phyloP scores from a whole-genome alignment of 108 stramenopile genomes.

The Mayamaea pseudoterrestris region DNA sequence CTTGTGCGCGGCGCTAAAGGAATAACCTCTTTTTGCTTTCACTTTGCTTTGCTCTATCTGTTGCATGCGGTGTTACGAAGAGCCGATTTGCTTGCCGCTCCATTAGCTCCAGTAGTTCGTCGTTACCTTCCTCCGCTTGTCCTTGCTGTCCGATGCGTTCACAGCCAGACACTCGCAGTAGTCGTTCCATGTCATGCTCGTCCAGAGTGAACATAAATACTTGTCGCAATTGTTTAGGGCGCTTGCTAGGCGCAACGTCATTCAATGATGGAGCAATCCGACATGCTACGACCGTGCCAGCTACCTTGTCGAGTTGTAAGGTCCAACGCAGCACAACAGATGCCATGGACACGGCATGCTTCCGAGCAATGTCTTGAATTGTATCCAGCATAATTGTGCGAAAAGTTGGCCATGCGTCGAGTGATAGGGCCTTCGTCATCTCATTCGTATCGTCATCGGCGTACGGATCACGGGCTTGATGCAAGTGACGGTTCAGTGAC shows the following conservation, averaged over 20 bases:
- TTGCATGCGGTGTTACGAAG: too few species aligned
- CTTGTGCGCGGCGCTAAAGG: too few species aligned
- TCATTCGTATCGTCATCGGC: too few species aligned
- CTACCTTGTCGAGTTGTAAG: slow-evolving; percentile 31
- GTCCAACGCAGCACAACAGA: slow-evolving; percentile 52
- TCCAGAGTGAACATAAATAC: slow-evolving; percentile 60
- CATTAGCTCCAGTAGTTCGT: too few species aligned
- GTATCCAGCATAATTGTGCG: slow-evolving; percentile 21
- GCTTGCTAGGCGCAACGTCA: slow-evolving; percentile 10
- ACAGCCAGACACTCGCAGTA: slow-evolving; percentile 16
- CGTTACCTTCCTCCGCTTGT: too few species aligned
- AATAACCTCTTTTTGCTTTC: too few species aligned
- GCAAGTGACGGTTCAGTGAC: too few species aligned
- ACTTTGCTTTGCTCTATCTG: too few species aligned
- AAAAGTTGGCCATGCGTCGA: not conserved
- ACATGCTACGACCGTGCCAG: slow-evolving; percentile 3
- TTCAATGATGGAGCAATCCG: slow-evolving; percentile 2
- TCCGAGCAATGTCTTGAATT: slow-evolving; percentile 28
- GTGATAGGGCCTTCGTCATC: too few species aligned
- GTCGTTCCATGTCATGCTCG: slow-evolving; percentile 45
- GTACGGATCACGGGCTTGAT: too few species aligned
- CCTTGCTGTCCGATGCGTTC: too few species aligned
- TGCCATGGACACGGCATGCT: slow-evolving; percentile 45
- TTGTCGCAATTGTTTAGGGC: slow-evolving; percentile 30
- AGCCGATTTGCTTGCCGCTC: too few species aligned